Evolutionary conservation across 1,284 basidiomycete species (phyloP).

Genomic region (Phylloboletellus chloephorus): DNA sequence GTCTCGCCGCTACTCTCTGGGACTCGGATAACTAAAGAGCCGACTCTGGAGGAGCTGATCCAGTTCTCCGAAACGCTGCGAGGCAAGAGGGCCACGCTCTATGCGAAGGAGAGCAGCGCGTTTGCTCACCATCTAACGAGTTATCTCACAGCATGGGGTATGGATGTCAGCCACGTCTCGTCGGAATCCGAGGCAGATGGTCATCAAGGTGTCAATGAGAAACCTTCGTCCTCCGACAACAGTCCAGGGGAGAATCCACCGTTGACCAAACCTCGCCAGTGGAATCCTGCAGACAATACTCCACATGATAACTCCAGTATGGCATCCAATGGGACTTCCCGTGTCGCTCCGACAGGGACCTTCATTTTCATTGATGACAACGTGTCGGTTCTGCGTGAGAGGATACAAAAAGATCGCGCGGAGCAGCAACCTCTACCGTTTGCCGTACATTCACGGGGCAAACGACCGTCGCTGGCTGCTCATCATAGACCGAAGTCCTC

Average conservation of each 20-base stretch:
- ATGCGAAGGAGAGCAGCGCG: constrained; percentile 75
- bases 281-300: constrained; percentile 16
- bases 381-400: constrained; percentile 64
- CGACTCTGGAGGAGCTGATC: constrained; percentile 69
- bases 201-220: constrained; percentile 17
- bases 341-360: constrained; percentile 32
- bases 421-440: constrained; percentile 47
- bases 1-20: constrained; percentile 38
- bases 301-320: constrained; percentile 17
- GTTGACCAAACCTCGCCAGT: constrained; percentile 22
- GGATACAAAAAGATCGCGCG: constrained; percentile 58
- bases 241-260: constrained; percentile 8
- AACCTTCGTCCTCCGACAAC: constrained; percentile 13
- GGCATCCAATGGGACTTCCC: constrained; percentile 21
- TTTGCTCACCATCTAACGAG: constrained; percentile 89
- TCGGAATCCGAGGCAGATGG: constrained; percentile 50
- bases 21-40: constrained; percentile 56
- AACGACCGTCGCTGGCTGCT: constrained; percentile 69
- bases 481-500: constrained; percentile 74
- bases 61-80: constrained; percentile 77
- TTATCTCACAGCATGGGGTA: constrained; percentile 90
- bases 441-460: constrained; percentile 41
- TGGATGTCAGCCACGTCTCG: constrained; percentile 84
- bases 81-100: constrained; percentile 76
- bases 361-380: constrained; percentile 92